Conservation (phyloP, 257 asterid genomes). For the Solanum corneliomulleri region DNA sequence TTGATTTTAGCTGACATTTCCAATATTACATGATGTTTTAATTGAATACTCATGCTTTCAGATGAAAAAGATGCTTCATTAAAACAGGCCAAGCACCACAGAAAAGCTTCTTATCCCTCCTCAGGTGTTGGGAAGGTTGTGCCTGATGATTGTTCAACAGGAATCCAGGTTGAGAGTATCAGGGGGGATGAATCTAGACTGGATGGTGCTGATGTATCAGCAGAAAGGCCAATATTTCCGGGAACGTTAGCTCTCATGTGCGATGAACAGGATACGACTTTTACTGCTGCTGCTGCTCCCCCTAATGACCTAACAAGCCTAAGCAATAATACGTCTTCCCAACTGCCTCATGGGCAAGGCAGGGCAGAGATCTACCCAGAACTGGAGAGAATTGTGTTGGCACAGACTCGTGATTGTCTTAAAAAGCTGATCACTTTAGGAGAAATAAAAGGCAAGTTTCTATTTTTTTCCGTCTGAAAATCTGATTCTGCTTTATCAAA, state of each 20-base stretch:
- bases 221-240: conserved; percentile 13
- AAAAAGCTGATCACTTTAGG: conserved; percentile 11
- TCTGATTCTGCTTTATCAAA: background rate
- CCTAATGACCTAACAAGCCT: background rate
- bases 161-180: background rate
- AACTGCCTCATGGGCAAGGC: background rate
- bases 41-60: background rate
- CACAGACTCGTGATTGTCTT: conserved; percentile 14
- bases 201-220: background rate
- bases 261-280: conserved; percentile 8
- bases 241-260: conserved; percentile 14
- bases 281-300: conserved; percentile 9
- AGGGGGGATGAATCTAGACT: background rate
- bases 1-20: background rate
- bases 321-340: conserved; percentile 2
- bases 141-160: background rate
- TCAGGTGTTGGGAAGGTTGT: background rate
- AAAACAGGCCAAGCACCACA: background rate
- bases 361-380: conserved; percentile 9
- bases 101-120: background rate
- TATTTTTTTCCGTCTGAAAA: background rate
- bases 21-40: background rate
- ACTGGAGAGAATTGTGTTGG: conserved; percentile 13
- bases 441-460: conserved; percentile 16
- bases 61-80: background rate